Percentiles rank a stretch among this genome's conserved stretches.
Evolutionary conservation across 2,329 filamentous ascomycete genomes (phyloP).

Genomic region (Alternaria metachromatica): DNA sequence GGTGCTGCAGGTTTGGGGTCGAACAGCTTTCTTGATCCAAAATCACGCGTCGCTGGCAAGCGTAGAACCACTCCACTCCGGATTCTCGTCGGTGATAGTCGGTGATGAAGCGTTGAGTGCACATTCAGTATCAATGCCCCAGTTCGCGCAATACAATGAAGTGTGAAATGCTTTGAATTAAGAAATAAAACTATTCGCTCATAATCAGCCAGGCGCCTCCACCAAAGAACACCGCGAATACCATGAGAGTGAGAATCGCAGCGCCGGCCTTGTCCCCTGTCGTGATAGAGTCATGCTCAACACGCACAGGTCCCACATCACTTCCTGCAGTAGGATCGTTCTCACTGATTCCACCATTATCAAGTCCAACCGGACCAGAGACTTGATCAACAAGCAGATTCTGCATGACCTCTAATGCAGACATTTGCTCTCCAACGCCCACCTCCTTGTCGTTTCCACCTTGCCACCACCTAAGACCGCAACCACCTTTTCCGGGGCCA

Average conservation of each 20-base stretch:
- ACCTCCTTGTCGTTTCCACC: constrained; percentile 54
- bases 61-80: neutral
- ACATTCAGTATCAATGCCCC: neutral
- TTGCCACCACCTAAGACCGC: constrained; percentile 53
- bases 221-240: constrained; percentile 61
- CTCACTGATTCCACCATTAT: constrained; percentile 59
- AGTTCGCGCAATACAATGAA: neutral
- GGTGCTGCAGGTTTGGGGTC: neutral
- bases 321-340: constrained; percentile 53
- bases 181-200: constrained; percentile 11
- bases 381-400: constrained; percentile 49
- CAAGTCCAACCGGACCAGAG: constrained; percentile 52
- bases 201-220: constrained; percentile 60
- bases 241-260: constrained; percentile 65
- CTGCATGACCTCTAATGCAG: constrained; percentile 62
- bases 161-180: neutral
- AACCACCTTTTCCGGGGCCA: constrained; percentile 56
- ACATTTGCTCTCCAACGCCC: constrained; percentile 66
- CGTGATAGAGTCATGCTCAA: constrained; percentile 51
- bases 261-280: constrained; percentile 71
- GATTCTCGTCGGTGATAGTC: neutral
- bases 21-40: neutral
- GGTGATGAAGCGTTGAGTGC: neutral
- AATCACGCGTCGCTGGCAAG: too few relatives aligned
- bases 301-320: constrained; percentile 32